These are phyloP conservation scores for Vicia sativa DNA, from an alignment of 306 rosid genomes.

Conservation along the genomic window DNA sequence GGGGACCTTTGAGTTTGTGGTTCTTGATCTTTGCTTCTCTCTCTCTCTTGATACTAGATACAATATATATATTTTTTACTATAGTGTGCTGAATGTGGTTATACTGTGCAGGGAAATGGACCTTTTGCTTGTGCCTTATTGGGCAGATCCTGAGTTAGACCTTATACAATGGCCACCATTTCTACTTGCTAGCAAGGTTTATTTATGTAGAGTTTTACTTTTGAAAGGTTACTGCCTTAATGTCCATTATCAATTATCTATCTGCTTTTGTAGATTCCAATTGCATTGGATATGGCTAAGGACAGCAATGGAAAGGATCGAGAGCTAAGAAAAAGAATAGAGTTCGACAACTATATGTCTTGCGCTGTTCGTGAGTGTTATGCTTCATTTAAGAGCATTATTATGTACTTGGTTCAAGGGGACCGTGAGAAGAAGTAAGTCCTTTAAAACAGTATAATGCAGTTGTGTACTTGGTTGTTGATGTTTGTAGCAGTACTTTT, in stretches of 20 bases:
- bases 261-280: slow-evolving; percentile 70
- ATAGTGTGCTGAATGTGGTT: slow-evolving; percentile 38
- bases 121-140: slow-evolving; percentile 96
- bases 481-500: slow-evolving; percentile 30
- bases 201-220: slow-evolving; percentile 15
- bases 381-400: slow-evolving; percentile 83
- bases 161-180: slow-evolving; percentile 97
- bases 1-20: slow-evolving; percentile 21
- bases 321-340: slow-evolving; percentile 85
- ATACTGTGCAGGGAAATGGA: slow-evolving; percentile 74
- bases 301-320: slow-evolving; percentile 97
- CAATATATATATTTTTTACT: not conserved
- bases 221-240: slow-evolving; percentile 22
- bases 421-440: slow-evolving; percentile 74
- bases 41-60: slow-evolving; percentile 19
- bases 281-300: slow-evolving; percentile 98
- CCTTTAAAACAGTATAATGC: slow-evolving; percentile 17
- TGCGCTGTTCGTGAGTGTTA: slow-evolving; percentile 95
- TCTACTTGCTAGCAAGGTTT: slow-evolving; percentile 98
- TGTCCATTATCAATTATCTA: slow-evolving; percentile 28
- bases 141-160: slow-evolving; percentile 91
- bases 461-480: slow-evolving; percentile 15
- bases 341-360: slow-evolving; percentile 73
- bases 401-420: slow-evolving; percentile 77
- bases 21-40: slow-evolving; percentile 22